Base-by-base conservation (phyloP, 1,284 basidiomycete species). In the Pascua sp. region DNA sequence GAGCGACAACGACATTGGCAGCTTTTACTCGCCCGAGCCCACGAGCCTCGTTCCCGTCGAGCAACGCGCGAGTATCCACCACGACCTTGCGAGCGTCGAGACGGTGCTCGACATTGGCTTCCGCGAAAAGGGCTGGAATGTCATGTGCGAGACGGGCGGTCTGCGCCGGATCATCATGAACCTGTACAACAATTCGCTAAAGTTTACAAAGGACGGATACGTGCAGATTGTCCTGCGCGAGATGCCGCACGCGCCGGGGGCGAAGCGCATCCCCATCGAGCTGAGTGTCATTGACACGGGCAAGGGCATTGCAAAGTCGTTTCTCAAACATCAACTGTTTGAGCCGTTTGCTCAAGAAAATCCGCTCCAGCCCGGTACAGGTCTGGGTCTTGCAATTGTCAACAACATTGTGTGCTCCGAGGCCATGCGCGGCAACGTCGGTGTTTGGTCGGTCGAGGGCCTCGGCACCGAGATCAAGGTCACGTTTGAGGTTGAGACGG, bases 341-440 rank as follows among this genome's bases (percentile, higher is more conserved):
- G 93, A 96, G 68, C 94, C 94, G 0, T 98, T 98, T 78, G 92
- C 93, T 0, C 94, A 97, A 56, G 80, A 82, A 60, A 77, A 79
- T 55, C 76, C 77, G 0, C 61, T 79, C 10, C 91, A 95, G 68
- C 88, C 91, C 2, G 94, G 94, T 1, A 98, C 94, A 1, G 94
- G 94, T 15, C 83, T 98, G 3, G 94, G 94, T n/a, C 84, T 97
- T 18, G 93, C 94, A 18, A 98, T 98, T 65, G 94, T 97, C 71
- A 92, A 91, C 80, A 92, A 88, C 66, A 78, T 78, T 52, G 85
- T 95, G 38, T 86, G 86, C 24, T 91, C 90, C 12, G 87, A 90
- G 42, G 88, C 87, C 56, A 85, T 96, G 56, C 85, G 87, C 49
- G 94, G 94, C 56, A 91, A 91, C 69, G 77, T 81, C 47, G 76